These are phyloP conservation scores for Metschnikowia chrysomelidarum DNA, from an alignment of 805 yeast genomes.

Conservation along the genomic window DNA sequence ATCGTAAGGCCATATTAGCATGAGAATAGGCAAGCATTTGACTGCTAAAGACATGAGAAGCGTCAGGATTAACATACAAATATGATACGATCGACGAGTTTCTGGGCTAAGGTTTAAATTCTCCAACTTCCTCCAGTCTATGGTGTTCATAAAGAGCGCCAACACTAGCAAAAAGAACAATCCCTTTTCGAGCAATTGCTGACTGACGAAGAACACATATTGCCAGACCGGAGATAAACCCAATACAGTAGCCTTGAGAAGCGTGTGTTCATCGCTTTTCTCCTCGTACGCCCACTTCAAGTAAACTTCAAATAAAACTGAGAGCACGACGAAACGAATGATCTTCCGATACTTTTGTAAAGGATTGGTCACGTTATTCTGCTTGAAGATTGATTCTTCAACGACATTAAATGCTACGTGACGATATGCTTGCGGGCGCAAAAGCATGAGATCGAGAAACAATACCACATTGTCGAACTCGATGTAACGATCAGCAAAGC, in stretches of 20 bases:
- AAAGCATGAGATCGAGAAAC: constrained; percentile 75
- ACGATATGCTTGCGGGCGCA: constrained; percentile 85
- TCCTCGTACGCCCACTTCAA: constrained; percentile 91
- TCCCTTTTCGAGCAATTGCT: constrained; percentile 48
- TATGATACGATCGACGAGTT: constrained; percentile 36
- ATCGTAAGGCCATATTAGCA: constrained; percentile 97
- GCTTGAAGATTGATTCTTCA: constrained; percentile 23
- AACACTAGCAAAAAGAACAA: constrained; percentile 40
- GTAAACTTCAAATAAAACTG: constrained; percentile 83
- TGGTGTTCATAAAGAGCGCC: constrained; percentile 15
- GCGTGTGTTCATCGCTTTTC: constrained; percentile 40
- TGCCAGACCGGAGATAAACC: constrained; percentile 44
- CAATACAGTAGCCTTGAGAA: constrained; percentile 25
- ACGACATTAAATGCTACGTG: constrained; percentile 79
- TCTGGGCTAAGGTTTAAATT: constrained; percentile 21
- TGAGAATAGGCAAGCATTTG: constrained; percentile 82
- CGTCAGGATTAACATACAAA: constrained; percentile 58
- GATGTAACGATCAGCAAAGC: constrained; percentile 84
- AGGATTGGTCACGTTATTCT: constrained; percentile 3
- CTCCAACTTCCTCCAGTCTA: constrained; percentile 22
- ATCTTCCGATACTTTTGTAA: constrained; percentile 23
- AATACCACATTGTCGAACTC: constrained; percentile 85
- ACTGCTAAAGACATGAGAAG: constrained; percentile 75
- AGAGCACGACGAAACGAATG: constrained; percentile 52
- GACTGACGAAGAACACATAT: constrained; percentile 53